Evolutionary conservation across 345 rosid species (phyloP), one percentile per base, ranked within the genome.

Genomic region (Ailanthus altissimus): DNA sequence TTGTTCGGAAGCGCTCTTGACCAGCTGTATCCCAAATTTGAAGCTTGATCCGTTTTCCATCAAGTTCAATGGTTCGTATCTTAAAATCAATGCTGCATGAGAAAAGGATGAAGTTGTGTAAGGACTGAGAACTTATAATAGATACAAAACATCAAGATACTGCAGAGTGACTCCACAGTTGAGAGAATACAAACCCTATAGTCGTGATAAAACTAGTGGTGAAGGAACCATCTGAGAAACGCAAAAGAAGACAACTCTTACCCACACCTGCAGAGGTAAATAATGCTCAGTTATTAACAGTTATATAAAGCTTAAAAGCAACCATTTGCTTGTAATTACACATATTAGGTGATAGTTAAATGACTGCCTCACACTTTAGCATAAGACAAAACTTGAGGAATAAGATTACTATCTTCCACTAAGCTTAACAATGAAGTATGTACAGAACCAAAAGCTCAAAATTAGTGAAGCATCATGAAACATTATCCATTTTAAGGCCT

Each of bases 21-120:
- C 94, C 94, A 80, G 94, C 94, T 59, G 94, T 90, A 64, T 90
- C 94, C 94, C 92, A 90, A 79, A 90, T 90, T 82, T 90, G 94
- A 36, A 89, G 89, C 78, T 90, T 90, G 79, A 90, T 90, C 70
- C 91, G 84, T 82, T 90, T 90, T 9, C 92, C 87, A 86, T 90
- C 94, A 67, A 90, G 92, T 77, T 90, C 94, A 79, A 90, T 89
- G 76, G 94, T 90, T 79, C 94, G 86, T 85, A 90, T 90, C 89
- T 90, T 90, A 79, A 90, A 90, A 84, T 90, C 94, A 87, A 90
- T 90, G 3, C 92, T 90, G 87, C 72, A 61, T 75, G 77, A 70
- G 38, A n/a, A 58, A 64, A 16, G 38, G 51, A 51, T 54, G 9
- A 16, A 3, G 20, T 40, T 25, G 28, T 25, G 28, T 23, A 60